Base-by-base conservation (phyloP, 2,329 filamentous ascomycete species). In the Pezizomycotina sp. region DNA sequence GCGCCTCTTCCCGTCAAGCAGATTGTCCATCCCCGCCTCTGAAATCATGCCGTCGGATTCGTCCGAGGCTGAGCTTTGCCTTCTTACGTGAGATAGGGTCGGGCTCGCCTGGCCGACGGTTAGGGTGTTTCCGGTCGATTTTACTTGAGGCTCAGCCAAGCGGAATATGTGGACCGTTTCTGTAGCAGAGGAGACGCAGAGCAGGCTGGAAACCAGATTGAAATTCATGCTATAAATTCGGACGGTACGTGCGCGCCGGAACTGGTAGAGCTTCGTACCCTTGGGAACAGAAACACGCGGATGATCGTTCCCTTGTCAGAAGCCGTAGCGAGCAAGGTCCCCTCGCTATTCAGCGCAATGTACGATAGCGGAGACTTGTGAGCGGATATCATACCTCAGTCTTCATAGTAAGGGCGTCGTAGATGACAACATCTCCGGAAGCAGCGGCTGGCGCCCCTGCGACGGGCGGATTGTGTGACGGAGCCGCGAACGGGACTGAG, bases 161-260 rank as follows among this genome's bases (percentile, higher is more conserved):
- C 84, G 81, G 62, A 98, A 98, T 33, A 98, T 83, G 56, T 98
- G 89, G 6, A 98, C 77, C 0, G 89, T 98, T 53, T 98, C 89
- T 1, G 84, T 92, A 1, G 83, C 84, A 3, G 86, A 95, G 4
- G 89, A 95, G 25, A 98, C 84, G 53, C 84, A 93, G 22, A 98
- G 69, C 7, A 98, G 65, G 1, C 84, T 92, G 2, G 84, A 92
- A 41, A 79, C 83, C 31, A 83, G 74, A 57, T 98, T 98, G 61
- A 98, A 98, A 1, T 84, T 92, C 83, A 98, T 93, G 69, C 83
- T 92, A 61, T 84, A 93, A 50, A 98, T 98, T 25, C 81, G 77
- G n/a, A n/a, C n/a, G n/a, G n/a, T n/a, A 28, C 39, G 38, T 2
- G 84, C 84, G 47, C 89, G 74, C 42, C 89, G 73, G 60, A 98